Percentiles rank a stretch among this genome's conserved stretches.
Evolutionary conservation across 1,284 basidiomycete genomes (phyloP).

Genomic region (Abortiporus biennis): DNA sequence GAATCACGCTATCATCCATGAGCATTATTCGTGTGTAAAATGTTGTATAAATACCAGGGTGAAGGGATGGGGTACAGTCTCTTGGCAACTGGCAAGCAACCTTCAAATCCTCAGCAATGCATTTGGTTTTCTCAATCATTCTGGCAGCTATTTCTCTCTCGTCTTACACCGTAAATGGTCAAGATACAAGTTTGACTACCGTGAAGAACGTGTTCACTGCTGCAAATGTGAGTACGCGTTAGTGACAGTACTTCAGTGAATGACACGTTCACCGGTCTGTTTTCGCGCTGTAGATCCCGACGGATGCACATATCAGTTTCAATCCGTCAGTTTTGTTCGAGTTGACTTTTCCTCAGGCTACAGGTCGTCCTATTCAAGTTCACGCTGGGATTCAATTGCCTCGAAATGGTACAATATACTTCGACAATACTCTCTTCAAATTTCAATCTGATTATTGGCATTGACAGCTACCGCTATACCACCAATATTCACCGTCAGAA

Average conservation of each 20-base stretch:
- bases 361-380: conserved; percentile 24
- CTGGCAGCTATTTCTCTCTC: too few species aligned
- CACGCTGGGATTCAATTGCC: conserved; percentile 35
- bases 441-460: too few species aligned
- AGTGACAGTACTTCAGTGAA: background rate
- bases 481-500: conserved; percentile 31
- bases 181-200: conserved; percentile 10
- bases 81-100: too few species aligned
- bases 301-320: conserved; percentile 12
- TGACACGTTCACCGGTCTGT: too few species aligned
- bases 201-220: conserved; percentile 11
- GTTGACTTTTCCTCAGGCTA: conserved; percentile 15
- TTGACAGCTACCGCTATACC: conserved; percentile 35
- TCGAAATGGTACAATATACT: conserved; percentile 25
- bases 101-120: too few species aligned
- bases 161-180: too few species aligned
- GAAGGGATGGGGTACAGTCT: too few species aligned
- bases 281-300: conserved; percentile 14
- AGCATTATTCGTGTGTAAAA: too few species aligned
- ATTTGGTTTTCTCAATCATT: too few species aligned
- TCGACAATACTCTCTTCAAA: background rate
- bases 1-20: too few species aligned
- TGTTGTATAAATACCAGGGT: too few species aligned
- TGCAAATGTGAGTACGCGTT: conserved; percentile 13
- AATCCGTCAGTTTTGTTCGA: conserved; percentile 14